Base-by-base conservation (phyloP, 176 grass and related monocot genomes). In the Zizania latifolia region DNA sequence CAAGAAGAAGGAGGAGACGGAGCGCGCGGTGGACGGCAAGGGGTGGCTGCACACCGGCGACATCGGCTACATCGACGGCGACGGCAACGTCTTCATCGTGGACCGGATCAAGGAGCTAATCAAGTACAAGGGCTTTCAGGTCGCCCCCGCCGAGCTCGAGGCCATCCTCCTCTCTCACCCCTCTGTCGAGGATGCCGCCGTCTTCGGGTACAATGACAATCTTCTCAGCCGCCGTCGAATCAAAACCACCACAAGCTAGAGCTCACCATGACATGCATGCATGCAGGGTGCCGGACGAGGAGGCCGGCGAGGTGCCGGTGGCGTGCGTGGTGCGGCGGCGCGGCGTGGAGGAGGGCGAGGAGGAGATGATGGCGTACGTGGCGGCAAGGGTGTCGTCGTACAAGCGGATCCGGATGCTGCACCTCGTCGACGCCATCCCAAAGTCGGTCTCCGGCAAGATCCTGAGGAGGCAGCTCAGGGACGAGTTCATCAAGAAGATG, bases 101-200 rank as follows among this genome's bases (percentile, higher is more conserved):
- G 88, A 97, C 63, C 37, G 88, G 28, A 91, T 97, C 70, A 97
- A 97, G 83, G 93, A 97, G 59, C 83, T 97, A 7, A 97, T 97
- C 77, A 97, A 97, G 81, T 93, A 93, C 88, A 97, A 97, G 86
- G 90, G 90, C 0, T 93, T 97, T 61, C 93, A 97, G 92, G 92
- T 97, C 0, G 88, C 93, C 21, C 93, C 93, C 0, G 93, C 93
- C 26, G 93, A 97, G 89, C 77, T 91, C 44, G 94, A 97, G 83
- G 90, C 90, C 37, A 56, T 97, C 8, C 94, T 97, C 40, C 88
- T 89, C 45, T 90, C 88, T 0, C 90, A 97, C 59, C 88, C 88
- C 17, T 89, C 88, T 0, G 88, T 97, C n/a, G 81, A 91, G 36
- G 90, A 91, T 43, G 88, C 85, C 0, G 94, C 94, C 8, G 88